Conservation (phyloP, 805 yeast genomes). For the Metschnikowia amazonensis region DNA sequence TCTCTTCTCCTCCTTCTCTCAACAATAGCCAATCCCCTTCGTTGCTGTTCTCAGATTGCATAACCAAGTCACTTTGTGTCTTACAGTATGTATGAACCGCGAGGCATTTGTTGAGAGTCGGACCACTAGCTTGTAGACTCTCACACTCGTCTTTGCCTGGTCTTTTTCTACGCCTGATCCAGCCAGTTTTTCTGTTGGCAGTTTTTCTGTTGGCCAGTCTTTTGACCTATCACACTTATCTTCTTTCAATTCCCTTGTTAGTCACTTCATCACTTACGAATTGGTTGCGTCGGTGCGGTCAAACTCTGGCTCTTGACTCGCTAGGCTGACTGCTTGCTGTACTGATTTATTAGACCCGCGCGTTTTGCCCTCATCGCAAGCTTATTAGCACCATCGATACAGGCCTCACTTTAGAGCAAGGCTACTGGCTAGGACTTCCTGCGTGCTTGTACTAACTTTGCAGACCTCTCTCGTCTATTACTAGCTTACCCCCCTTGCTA, state of each 20-base stretch:
- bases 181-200: no score
- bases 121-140: slow-evolving; percentile 2
- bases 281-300: no score
- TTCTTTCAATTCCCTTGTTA: no score
- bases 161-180: no score
- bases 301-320: no score
- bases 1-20: slow-evolving; percentile 37
- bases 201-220: no score
- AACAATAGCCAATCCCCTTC: slow-evolving; percentile 21
- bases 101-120: slow-evolving; percentile 18
- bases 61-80: slow-evolving; percentile 14
- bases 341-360: no score
- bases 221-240: no score
- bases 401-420: background rate
- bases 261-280: no score
- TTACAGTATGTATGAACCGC: slow-evolving; percentile 14
- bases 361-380: background rate
- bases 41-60: slow-evolving; percentile 21
- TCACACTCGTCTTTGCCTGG: background rate
- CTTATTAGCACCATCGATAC: background rate
- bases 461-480: slow-evolving; percentile 8
- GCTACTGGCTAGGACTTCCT: background rate
- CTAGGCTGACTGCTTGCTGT: no score
- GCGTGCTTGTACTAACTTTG: slow-evolving; percentile 11
- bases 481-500: slow-evolving; percentile 4